phyloP scores from a whole-genome alignment of 2,329 filamentous ascomycete species.

The Ceratocystis papillata region DNA sequence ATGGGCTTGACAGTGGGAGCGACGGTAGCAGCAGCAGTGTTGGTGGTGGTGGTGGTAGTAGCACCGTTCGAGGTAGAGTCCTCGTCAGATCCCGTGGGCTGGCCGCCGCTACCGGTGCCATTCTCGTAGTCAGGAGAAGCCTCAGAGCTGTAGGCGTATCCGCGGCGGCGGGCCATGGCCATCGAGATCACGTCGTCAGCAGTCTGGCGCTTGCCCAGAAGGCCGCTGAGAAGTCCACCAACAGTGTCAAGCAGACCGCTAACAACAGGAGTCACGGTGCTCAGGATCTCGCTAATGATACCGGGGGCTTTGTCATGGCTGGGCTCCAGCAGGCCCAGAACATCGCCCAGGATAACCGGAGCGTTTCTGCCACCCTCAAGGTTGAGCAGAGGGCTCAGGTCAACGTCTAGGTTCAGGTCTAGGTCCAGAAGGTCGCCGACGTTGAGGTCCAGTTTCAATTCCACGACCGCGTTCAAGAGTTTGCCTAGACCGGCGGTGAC shows the following conservation, averaged over 20 bases:
- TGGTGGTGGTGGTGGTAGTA: not conserved
- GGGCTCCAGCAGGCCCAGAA: slow-evolving; percentile 17
- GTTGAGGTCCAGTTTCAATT: slow-evolving; percentile 17
- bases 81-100: not conserved
- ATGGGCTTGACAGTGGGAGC: too few relatives aligned
- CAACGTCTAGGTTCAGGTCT: slow-evolving; percentile 16
- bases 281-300: slow-evolving; percentile 10
- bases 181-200: slow-evolving; percentile 9
- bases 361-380: not conserved
- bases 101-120: not conserved
- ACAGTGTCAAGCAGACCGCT: slow-evolving; percentile 13
- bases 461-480: slow-evolving; percentile 16
- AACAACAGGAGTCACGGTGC: slow-evolving; percentile 14
- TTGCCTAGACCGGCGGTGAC: slow-evolving; percentile 15
- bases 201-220: slow-evolving; percentile 21
- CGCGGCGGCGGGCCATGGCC: slow-evolving; percentile 15
- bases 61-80: not conserved
- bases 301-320: slow-evolving; percentile 11
- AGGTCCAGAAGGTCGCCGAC: slow-evolving; percentile 19
- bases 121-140: not conserved
- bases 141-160: slow-evolving; percentile 1
- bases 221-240: slow-evolving; percentile 13
- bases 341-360: slow-evolving; percentile 15
- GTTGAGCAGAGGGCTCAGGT: slow-evolving; percentile 9
- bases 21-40: not conserved